A percentile compares a stretch with the other conserved stretches of the same genome.
Evolutionary conservation across 257 asterid genomes (phyloP).

Genomic region (Capsicum pubescens): DNA sequence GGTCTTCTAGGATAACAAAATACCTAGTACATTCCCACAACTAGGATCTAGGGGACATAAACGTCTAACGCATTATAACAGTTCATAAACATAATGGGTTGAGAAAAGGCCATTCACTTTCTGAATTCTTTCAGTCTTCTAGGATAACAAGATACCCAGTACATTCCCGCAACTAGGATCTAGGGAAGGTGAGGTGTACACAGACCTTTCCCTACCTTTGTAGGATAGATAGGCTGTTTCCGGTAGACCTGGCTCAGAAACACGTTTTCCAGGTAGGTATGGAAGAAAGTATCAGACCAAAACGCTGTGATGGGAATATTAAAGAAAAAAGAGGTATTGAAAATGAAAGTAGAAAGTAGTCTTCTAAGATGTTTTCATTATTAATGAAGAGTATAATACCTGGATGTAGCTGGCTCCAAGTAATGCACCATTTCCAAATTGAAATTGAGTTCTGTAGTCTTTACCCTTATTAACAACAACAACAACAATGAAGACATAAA

Average conservation of each 20-base stretch:
- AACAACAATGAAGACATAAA: background rate
- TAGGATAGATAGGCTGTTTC: background rate
- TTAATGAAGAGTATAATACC: constrained; percentile 29
- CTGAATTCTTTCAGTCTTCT: background rate
- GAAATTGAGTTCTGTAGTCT: constrained; percentile 36
- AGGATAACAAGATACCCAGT: background rate
- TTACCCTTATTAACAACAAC: constrained; percentile 33
- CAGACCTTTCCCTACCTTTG: background rate
- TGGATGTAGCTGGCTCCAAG: constrained; percentile 40
- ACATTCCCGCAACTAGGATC: background rate
- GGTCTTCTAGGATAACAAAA: background rate
- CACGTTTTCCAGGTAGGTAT: background rate
- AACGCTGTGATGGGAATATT: background rate
- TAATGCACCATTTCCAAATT: constrained; percentile 39
- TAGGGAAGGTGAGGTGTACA: background rate
- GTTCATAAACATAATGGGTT: background rate
- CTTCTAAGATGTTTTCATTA: constrained; percentile 22
- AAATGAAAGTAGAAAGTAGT: background rate
- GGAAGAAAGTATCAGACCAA: background rate
- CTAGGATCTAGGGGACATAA: background rate
- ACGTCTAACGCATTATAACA: background rate
- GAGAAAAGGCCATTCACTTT: background rate
- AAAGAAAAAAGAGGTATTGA: background rate
- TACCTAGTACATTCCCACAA: background rate
- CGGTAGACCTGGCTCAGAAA: background rate